Conservation (phyloP, 306 rosid genomes). For the Hippophae gyantsensis region DNA sequence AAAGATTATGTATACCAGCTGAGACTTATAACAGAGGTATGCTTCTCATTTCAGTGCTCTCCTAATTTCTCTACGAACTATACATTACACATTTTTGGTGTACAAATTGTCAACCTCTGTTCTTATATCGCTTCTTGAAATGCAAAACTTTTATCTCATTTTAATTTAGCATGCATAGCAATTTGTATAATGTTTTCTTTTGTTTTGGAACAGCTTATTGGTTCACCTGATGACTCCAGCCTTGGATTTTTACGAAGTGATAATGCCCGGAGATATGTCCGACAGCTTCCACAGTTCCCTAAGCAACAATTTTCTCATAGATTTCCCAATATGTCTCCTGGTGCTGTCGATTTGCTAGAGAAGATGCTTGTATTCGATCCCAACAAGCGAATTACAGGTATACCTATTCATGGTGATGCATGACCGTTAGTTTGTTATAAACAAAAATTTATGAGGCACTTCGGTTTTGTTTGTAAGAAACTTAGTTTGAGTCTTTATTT, state of each 20-base stretch:
- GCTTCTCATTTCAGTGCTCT: not conserved
- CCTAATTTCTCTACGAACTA: not conserved
- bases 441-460: not conserved
- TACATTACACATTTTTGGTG: not conserved
- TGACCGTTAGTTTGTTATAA: constrained; percentile 1
- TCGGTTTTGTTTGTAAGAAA: too few relatives aligned
- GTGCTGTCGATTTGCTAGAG: constrained; percentile 79
- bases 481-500: not conserved
- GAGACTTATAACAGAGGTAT: constrained; percentile 84
- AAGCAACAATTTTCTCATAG: constrained; percentile 49
- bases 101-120: not conserved
- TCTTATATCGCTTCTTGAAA: not conserved
- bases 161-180: constrained; percentile 6
- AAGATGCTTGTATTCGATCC: constrained; percentile 97
- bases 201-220: constrained; percentile 58
- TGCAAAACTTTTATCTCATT: not conserved
- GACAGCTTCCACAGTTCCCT: constrained; percentile 78
- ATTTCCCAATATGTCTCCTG: constrained; percentile 68
- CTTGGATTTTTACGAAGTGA: constrained; percentile 88
- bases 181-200: constrained; percentile 11
- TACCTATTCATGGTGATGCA: constrained; percentile 2
- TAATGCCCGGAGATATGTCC: constrained; percentile 79
- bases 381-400: constrained; percentile 86
- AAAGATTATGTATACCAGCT: constrained; percentile 95
- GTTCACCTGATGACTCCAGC: constrained; percentile 92